Conservation (phyloP, 495 filamentous ascomycete genomes). For the Penicillium riverlandense region DNA sequence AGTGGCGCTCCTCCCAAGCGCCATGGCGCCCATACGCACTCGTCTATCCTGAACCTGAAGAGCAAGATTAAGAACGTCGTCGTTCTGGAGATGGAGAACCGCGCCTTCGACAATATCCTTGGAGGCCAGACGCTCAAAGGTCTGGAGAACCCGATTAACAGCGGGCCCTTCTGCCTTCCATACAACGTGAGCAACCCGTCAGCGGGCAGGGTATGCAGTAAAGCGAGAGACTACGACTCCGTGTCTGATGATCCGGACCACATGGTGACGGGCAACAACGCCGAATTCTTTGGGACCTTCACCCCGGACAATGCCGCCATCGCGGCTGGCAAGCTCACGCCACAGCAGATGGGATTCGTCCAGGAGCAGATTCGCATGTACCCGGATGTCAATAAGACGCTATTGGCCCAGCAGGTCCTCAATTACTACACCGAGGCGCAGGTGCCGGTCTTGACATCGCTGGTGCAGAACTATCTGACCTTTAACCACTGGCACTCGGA, state of each 20-base stretch:
- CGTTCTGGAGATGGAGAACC: conserved; percentile 39
- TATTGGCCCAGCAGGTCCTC: conserved; percentile 36
- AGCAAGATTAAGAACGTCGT: conserved; percentile 42
- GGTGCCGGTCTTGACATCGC: conserved; percentile 35
- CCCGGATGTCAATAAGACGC: conserved; percentile 24
- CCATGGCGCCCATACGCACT: conserved; percentile 9
- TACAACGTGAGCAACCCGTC: conserved; percentile 33
- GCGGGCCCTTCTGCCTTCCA: conserved; percentile 37
- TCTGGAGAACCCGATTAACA: conserved; percentile 38
- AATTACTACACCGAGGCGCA: conserved; percentile 45
- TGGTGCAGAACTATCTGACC: conserved; percentile 44
- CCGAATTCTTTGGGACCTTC: conserved; percentile 42
- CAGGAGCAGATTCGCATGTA: conserved; percentile 38
- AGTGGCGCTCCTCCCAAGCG: conserved; percentile 17
- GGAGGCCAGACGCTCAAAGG: conserved; percentile 31
- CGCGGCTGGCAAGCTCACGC: conserved; percentile 21
- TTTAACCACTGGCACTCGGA: conserved; percentile 48
- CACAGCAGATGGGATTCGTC: conserved; percentile 39
- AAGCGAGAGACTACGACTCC: conserved; percentile 35
- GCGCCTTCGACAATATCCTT: conserved; percentile 39
- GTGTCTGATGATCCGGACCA: conserved; percentile 44
- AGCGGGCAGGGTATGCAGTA: conserved; percentile 30
- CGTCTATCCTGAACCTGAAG: conserved; percentile 26
- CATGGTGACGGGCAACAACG: conserved; percentile 42
- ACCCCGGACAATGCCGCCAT: conserved; percentile 32